Conservation (phyloP, 768 basidiomycete genomes). For the Tremella fuciformis region DNA sequence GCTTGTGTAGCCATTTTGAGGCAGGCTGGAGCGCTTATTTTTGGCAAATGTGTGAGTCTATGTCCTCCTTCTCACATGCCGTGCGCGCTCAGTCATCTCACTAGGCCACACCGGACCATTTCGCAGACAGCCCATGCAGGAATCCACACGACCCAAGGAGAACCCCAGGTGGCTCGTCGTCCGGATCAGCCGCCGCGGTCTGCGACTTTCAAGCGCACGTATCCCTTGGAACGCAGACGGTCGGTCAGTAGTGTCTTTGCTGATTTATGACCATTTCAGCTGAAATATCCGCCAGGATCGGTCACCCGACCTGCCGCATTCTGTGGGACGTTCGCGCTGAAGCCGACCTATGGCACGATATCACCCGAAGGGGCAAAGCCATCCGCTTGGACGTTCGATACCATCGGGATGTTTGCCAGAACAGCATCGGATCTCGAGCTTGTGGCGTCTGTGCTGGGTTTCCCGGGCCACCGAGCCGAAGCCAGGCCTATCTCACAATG, state of each 20-base stretch:
- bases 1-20: slow-evolving; percentile 29
- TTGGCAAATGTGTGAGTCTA: slow-evolving; percentile 35
- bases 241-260: neutral
- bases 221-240: slow-evolving; percentile 42
- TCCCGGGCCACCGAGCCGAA: slow-evolving; percentile 21
- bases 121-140: slow-evolving; percentile 27
- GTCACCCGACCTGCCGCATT: slow-evolving; percentile 46
- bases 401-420: slow-evolving; percentile 47
- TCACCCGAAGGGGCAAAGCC: slow-evolving; percentile 46
- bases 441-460: slow-evolving; percentile 12
- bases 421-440: slow-evolving; percentile 43
- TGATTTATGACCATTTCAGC: slow-evolving; percentile 1
- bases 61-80: too few species aligned
- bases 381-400: slow-evolving; percentile 40
- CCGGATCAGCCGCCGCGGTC: slow-evolving; percentile 48
- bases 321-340: slow-evolving; percentile 48
- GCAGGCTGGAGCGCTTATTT: slow-evolving; percentile 43
- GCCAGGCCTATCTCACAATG: slow-evolving; percentile 30
- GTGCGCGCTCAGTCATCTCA: too few species aligned
- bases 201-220: slow-evolving; percentile 47
- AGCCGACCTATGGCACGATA: slow-evolving; percentile 49
- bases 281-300: slow-evolving; percentile 21
- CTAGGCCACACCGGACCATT: slow-evolving; percentile 35
- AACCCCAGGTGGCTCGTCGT: slow-evolving; percentile 48
- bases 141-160: slow-evolving; percentile 42